phyloP scores from a whole-genome alignment of 1,284 basidiomycete species.

The Fomitopsis pinicola region DNA sequence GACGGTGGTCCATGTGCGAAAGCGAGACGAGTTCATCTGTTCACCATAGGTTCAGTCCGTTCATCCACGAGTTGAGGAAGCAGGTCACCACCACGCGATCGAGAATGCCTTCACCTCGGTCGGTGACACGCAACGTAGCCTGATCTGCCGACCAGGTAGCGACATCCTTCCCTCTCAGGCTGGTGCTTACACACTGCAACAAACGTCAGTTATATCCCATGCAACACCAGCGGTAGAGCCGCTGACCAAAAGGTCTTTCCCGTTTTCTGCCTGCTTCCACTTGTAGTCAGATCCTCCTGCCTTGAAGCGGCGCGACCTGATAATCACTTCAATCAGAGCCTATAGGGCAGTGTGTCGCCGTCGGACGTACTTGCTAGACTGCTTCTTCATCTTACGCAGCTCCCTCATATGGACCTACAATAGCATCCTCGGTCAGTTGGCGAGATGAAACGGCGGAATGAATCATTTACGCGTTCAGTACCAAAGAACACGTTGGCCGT shows the following conservation, averaged over 20 bases:
- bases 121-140: slow-evolving; percentile 35
- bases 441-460: slow-evolving; percentile 1
- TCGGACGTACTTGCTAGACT: slow-evolving; percentile 42
- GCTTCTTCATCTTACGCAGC: slow-evolving; percentile 45
- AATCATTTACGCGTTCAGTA: slow-evolving; percentile 37
- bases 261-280: slow-evolving; percentile 50
- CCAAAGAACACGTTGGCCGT: slow-evolving; percentile 48
- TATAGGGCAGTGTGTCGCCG: neutral
- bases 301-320: slow-evolving; percentile 53
- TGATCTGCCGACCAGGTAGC: slow-evolving; percentile 44
- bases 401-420: slow-evolving; percentile 42
- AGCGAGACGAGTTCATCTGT: neutral
- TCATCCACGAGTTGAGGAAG: slow-evolving; percentile 52
- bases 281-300: slow-evolving; percentile 48
- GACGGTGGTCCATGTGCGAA: neutral
- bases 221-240: no score
- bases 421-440: neutral
- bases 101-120: slow-evolving; percentile 37
- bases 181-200: slow-evolving; percentile 48
- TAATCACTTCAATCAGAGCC: neutral
- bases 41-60: slow-evolving; percentile 25
- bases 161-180: slow-evolving; percentile 35
- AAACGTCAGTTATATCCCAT: no score
- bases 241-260: slow-evolving; percentile 40
- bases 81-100: slow-evolving; percentile 55